These are phyloP conservation scores for Anastatica hierochuntica DNA, from an alignment of 345 rosid genomes.

Conservation along the genomic window DNA sequence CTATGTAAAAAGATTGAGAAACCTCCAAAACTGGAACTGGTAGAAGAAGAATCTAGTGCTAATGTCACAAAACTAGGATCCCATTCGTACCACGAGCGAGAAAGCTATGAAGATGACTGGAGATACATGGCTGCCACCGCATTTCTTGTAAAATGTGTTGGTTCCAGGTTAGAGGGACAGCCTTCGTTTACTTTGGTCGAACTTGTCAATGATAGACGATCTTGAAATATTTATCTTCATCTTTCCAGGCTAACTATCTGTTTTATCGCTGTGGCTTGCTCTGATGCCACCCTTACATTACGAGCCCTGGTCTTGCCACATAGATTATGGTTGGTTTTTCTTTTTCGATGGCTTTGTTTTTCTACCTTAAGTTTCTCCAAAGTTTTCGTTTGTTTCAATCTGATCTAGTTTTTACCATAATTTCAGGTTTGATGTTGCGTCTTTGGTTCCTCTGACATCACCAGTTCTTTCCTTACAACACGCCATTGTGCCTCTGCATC, in stretches of 20 bases:
- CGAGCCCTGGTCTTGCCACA: constrained; percentile 79
- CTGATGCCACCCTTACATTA: constrained; percentile 80
- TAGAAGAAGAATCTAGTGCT: constrained; percentile 13
- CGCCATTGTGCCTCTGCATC: constrained; percentile 37
- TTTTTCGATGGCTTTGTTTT: constrained; percentile 9
- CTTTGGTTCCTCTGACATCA: constrained; percentile 50
- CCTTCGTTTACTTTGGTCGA: not conserved
- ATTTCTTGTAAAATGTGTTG: constrained; percentile 63
- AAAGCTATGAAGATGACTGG: constrained; percentile 77
- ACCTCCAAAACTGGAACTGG: constrained; percentile 16
- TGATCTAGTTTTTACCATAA: not conserved
- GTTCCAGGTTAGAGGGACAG: constrained; percentile 52
- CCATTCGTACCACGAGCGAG: constrained; percentile 18
- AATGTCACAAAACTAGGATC: constrained; percentile 19
- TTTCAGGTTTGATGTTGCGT: constrained; percentile 84
- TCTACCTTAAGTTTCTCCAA: not conserved
- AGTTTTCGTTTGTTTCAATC: not conserved
- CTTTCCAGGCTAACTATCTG: constrained; percentile 69
- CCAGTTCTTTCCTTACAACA: constrained; percentile 80
- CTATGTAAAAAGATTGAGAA: constrained; percentile 27
- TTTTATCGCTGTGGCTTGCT: constrained; percentile 74
- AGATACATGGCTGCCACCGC: constrained; percentile 92
- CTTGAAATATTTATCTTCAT: not conserved
- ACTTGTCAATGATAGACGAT: not conserved
- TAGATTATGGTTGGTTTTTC: constrained; percentile 59